Evolutionary conservation across 2,329 filamentous ascomycete species (phyloP), one percentile per base, ranked within the genome.

Genomic region (Talaromyces rugulosus): DNA sequence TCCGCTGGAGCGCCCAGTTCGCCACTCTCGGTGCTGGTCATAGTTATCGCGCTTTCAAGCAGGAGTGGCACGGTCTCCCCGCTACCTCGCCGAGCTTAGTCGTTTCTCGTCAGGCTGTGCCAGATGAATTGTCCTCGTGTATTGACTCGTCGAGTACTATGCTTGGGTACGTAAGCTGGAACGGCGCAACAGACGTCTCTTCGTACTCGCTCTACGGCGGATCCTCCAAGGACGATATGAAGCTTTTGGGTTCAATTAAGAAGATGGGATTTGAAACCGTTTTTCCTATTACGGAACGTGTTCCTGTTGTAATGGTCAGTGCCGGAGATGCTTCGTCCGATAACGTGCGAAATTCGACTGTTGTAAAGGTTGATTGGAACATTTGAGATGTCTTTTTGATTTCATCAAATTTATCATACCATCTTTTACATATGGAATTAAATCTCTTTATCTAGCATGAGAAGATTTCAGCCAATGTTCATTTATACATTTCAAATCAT

Each of bases 41-140:
- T 27, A 75, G 73, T 12, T 77, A 77, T 66, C 72, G 75, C 11
- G 71, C 68, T n/a, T 76, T 68, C 65, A 75, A 75, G 56, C 71
- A 67, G 59, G 61, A 69, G 27, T 77, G 74, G 75, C 66, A 67
- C 42, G 72, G 69, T 5, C 71, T 68, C 1, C 72, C 72, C 0
- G 70, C 68, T 64, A 72, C 68, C 64, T 44, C 63, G 40, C 72
- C 72, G 23, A 64, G 61, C 16, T 28, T 70, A 4, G 66, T 69
- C 3, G 62, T 68, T 5, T 50, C 58, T 28, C 64, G 61, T 8
- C 64, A 59, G 34, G 56, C 62, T 7, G 58, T 63, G 14, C 60
- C 61, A 1, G 70, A 18, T 11, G n/a, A 5, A 27, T 27, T 50
- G 44, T 50, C 44, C 44, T 5, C 4, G 23, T 50, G 44, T 5